These are phyloP conservation scores for Globisporangium echinulatum DNA, from an alignment of 352 stramenopile genomes.

Conservation along the genomic window DNA sequence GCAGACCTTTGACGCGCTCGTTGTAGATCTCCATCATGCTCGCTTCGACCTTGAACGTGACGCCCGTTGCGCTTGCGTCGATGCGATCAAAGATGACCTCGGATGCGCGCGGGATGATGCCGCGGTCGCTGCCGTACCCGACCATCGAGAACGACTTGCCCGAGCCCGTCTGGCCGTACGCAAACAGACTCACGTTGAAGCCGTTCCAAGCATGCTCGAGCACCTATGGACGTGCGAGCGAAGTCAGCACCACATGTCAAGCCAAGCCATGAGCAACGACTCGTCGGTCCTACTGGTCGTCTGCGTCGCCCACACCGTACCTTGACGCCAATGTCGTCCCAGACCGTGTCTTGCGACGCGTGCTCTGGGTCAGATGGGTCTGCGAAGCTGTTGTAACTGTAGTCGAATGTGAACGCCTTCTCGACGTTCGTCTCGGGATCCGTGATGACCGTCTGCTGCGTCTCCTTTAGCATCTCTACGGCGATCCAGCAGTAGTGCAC, in stretches of 20 bases:
- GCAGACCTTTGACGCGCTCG: constrained; percentile 73
- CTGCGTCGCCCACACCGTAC: constrained; percentile 8
- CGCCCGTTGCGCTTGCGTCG: constrained; percentile 24
- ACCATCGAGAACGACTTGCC: constrained; percentile 88
- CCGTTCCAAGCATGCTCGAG: constrained; percentile 87
- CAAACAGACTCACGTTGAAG: constrained; percentile 87
- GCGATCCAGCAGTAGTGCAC: background rate
- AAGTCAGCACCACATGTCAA: background rate
- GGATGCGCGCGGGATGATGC: constrained; percentile 78
- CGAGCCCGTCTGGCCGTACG: constrained; percentile 82
- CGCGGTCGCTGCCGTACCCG: constrained; percentile 72
- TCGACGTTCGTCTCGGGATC: constrained; percentile 69
- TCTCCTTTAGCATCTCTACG: constrained; percentile 72
- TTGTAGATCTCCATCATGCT: constrained; percentile 92
- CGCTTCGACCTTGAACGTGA: constrained; percentile 83
- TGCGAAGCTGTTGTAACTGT: constrained; percentile 85
- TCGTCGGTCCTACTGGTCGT: too few species aligned
- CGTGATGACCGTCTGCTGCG: constrained; percentile 79
- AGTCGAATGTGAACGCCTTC: constrained; percentile 86
- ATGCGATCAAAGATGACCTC: constrained; percentile 84
- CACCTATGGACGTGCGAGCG: constrained; percentile 20
- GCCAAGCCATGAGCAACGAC: too few species aligned
- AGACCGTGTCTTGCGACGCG: constrained; percentile 78
- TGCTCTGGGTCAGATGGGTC: constrained; percentile 41
- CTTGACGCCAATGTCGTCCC: constrained; percentile 82